These are phyloP conservation scores for Lachancea mirantina DNA, from an alignment of 805 yeast species.

Conservation along the genomic window DNA sequence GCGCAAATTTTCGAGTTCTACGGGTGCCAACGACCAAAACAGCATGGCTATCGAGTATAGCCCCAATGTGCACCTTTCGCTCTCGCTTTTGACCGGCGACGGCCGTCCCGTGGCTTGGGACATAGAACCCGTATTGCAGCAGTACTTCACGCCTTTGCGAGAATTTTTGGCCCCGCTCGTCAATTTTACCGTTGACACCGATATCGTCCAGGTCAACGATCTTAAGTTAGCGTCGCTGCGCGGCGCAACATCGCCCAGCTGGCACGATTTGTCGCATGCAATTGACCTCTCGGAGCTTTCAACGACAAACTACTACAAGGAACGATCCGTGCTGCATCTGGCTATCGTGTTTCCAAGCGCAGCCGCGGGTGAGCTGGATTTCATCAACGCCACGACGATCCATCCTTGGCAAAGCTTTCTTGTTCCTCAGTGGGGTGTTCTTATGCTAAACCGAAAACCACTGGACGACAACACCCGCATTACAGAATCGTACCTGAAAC, in stretches of 20 bases:
- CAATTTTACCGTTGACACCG: slow-evolving; percentile 72
- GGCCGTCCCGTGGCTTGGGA: slow-evolving; percentile 70
- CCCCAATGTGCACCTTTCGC: slow-evolving; percentile 65
- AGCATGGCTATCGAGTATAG: slow-evolving; percentile 34
- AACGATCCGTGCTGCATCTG: slow-evolving; percentile 65
- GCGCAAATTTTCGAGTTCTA: slow-evolving; percentile 20
- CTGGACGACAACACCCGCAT: slow-evolving; percentile 27
- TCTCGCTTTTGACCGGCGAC: slow-evolving; percentile 67
- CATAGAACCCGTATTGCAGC: slow-evolving; percentile 45
- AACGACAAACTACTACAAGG: slow-evolving; percentile 44
- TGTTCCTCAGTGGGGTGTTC: slow-evolving; percentile 83
- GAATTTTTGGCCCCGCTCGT: slow-evolving; percentile 46
- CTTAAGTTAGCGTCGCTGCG: slow-evolving; percentile 28
- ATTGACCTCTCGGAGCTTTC: slow-evolving; percentile 74
- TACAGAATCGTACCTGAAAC: slow-evolving; percentile 41
- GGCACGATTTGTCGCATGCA: slow-evolving; percentile 60
- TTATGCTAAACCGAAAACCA: slow-evolving; percentile 38
- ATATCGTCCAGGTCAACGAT: slow-evolving; percentile 55
- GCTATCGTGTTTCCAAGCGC: slow-evolving; percentile 38
- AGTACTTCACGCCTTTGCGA: slow-evolving; percentile 50
- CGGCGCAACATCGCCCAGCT: slow-evolving; percentile 31
- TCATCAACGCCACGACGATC: slow-evolving; percentile 12
- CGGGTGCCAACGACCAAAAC: slow-evolving; percentile 10
- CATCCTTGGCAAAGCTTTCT: slow-evolving; percentile 39
- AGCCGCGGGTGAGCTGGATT: slow-evolving; percentile 37